Conservation (phyloP, 1,139 yeast genomes). For the Magnusiomyces sp. region DNA sequence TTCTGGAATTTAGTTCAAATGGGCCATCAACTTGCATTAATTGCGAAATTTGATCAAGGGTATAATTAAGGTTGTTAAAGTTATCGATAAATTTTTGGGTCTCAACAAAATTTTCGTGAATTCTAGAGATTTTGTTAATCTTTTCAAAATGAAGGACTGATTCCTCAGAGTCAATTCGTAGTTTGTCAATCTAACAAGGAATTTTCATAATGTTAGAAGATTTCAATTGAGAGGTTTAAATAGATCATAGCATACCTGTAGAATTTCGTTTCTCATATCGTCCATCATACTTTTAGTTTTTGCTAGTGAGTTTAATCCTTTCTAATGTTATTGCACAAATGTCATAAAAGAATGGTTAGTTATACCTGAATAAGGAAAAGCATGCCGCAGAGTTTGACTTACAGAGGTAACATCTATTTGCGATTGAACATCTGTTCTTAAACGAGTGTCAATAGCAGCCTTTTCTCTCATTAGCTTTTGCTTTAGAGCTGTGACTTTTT, state of each 20-base stretch:
- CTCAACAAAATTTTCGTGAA: constrained; percentile 64
- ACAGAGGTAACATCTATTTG: constrained; percentile 47
- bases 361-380: constrained; percentile 4
- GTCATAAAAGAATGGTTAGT: neutral
- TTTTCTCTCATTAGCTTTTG: constrained; percentile 63
- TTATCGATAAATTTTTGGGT: constrained; percentile 59
- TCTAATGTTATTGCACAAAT: constrained; percentile 9
- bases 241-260: constrained; percentile 13
- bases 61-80: constrained; percentile 48
- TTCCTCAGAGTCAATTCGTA: constrained; percentile 26
- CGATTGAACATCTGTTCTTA: constrained; percentile 52
- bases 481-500: constrained; percentile 45
- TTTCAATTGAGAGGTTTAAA: constrained; percentile 12
- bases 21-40: constrained; percentile 49
- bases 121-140: constrained; percentile 53
- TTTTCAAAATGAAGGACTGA: constrained; percentile 44
- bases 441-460: constrained; percentile 61
- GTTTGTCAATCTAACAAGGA: constrained; percentile 18
- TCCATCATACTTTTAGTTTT: constrained; percentile 26
- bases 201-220: constrained; percentile 3
- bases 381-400: neutral
- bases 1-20: constrained; percentile 42
- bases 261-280: constrained; percentile 26
- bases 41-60: constrained; percentile 42
- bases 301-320: constrained; percentile 29